These are phyloP conservation scores for Letharia columbiana DNA, from an alignment of 495 filamentous ascomycete species.

Conservation along the genomic window DNA sequence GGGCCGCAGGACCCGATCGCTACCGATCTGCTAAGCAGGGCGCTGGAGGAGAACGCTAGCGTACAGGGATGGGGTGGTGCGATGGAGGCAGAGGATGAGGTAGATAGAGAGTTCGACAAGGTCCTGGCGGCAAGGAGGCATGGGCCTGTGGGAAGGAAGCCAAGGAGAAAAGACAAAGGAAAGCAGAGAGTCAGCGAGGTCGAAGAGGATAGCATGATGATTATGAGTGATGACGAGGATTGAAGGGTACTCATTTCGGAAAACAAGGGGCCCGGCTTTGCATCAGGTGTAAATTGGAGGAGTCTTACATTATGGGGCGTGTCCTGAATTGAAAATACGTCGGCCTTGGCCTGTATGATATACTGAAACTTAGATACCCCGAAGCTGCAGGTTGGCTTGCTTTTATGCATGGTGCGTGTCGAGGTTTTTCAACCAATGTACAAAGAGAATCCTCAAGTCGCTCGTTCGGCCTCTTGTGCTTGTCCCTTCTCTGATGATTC, in stretches of 20 bases:
- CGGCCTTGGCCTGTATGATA: conserved; percentile 7
- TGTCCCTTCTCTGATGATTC: too few relatives aligned
- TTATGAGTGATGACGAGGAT: conserved; percentile 28
- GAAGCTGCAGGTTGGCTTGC: neutral
- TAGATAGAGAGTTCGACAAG: conserved; percentile 23
- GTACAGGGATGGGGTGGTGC: conserved; percentile 25
- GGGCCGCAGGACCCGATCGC: conserved; percentile 61
- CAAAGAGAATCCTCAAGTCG: too few relatives aligned
- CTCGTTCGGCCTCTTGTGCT: too few relatives aligned
- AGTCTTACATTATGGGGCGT: neutral
- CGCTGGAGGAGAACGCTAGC: conserved; percentile 28
- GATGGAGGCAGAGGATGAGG: conserved; percentile 23
- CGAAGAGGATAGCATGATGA: conserved; percentile 28
- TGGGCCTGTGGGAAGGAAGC: conserved; percentile 16
- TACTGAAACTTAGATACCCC: neutral
- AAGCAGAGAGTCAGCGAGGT: conserved; percentile 31
- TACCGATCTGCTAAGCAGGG: conserved; percentile 46
- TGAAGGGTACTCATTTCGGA: neutral
- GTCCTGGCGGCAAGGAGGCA: conserved; percentile 22
- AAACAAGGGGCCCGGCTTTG: too few relatives aligned
- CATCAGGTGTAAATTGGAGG: neutral
- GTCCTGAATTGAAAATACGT: neutral
- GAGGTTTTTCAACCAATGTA: too few relatives aligned
- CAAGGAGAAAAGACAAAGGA: conserved; percentile 32
- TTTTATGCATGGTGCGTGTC: neutral